Evolutionary conservation across 2,329 filamentous ascomycete genomes (phyloP).

Genomic region (Neonectria faginata): DNA sequence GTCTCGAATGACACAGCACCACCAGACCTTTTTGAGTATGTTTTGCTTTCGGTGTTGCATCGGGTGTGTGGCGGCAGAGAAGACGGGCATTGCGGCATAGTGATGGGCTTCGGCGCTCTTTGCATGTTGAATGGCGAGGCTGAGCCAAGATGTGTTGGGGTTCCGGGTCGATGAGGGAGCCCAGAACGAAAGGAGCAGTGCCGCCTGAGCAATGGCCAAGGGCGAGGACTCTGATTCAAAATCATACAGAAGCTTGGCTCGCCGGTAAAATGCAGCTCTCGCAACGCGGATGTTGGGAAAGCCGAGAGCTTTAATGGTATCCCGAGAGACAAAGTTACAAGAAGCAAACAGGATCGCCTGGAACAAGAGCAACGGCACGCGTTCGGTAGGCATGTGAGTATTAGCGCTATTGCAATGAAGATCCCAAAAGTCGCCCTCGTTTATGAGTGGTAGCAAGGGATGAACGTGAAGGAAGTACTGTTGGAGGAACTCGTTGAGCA

Average conservation of each 20-base stretch:
- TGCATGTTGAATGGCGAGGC: conserved; percentile 62
- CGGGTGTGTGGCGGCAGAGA: conserved; percentile 45
- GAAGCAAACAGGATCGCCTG: conserved; percentile 60
- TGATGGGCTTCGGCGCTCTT: conserved; percentile 59
- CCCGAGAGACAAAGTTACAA: conserved; percentile 56
- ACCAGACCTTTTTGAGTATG: conserved; percentile 64
- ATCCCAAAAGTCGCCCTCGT: conserved; percentile 40
- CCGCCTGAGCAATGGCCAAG: conserved; percentile 55
- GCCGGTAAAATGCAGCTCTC: conserved; percentile 57
- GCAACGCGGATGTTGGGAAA: conserved; percentile 57
- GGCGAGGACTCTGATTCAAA: conserved; percentile 58
- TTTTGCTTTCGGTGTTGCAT: conserved; percentile 53
- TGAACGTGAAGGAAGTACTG: conserved; percentile 37
- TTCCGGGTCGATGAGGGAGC: conserved; percentile 51
- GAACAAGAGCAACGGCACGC: conserved; percentile 58
- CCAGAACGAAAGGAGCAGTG: conserved; percentile 59
- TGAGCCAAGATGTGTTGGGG: conserved; percentile 62
- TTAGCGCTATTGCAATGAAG: conserved; percentile 30
- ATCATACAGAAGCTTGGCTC: conserved; percentile 56
- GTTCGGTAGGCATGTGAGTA: conserved; percentile 38
- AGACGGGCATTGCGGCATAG: conserved; percentile 51
- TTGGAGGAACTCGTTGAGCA: conserved; percentile 33
- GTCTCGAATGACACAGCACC: conserved; percentile 66
- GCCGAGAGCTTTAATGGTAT: conserved; percentile 55
- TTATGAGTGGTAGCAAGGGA: conserved; percentile 30